Base-by-base conservation (phyloP, 345 rosid genomes). In the Eucalyptus urophylla region DNA sequence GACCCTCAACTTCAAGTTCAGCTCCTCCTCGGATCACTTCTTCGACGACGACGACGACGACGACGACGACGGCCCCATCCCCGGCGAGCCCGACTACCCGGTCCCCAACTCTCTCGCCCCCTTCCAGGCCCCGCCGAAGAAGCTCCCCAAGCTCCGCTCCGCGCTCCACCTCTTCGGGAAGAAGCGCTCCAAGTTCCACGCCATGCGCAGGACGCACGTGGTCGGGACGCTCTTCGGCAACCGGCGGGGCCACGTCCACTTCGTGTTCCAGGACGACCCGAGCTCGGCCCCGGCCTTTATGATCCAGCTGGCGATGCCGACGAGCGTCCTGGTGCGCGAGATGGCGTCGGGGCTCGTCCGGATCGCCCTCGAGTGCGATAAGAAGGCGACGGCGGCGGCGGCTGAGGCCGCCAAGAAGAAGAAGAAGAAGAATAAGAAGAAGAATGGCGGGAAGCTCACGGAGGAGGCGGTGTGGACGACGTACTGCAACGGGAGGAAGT, bases 301-400 rank as follows among this genome's bases (percentile, higher is more conserved):
- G 62, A 96, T 98, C 90, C 96, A 98, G 88, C 94, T 97, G 49
- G 97, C 99, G 11, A 95, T 96, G 11, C 95, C 98, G 6, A 98
- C 99, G 3, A 97, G 97, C 86, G 92, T 95, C 25, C 92, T 98
- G 7, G 97, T 97, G 7, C 91, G 95, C 53, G 99, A 98, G 89
- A 98, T 98, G 99, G 99, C 99, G 21, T 98, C 99, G 6, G 99
- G 99, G 76, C 89, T 94, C 29, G 99, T 98, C 4, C 90, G 99
- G 89, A 94, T 98, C 87, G 99, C 99, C 7, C 90, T 98, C 25
- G 98, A 96, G 86, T 95, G 95, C 53, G 97, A 95, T n/a, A 95
- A 88, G 92, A 90, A 37, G 0, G 95, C 89, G 45, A 21, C 27
- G 47, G 89, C 47, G 0, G 95, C 88, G 45, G 83, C 58, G 58